Evolutionary conservation across 306 rosid species (phyloP).

Genomic region (Cyclanthera cordifolia): DNA sequence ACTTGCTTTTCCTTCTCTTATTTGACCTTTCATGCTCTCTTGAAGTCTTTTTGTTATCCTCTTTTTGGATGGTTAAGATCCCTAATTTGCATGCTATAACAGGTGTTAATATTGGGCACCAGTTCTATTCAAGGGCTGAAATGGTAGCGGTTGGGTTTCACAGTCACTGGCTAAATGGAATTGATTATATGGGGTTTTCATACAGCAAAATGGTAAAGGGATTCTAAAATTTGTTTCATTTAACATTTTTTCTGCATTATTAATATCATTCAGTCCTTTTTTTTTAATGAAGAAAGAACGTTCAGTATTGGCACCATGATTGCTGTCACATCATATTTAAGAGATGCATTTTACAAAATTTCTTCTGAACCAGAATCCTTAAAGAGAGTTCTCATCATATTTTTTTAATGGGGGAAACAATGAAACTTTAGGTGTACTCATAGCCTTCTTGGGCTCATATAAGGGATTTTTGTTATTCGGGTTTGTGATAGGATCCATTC

Average conservation of each 20-base stretch:
- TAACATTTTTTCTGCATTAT: too few relatives aligned
- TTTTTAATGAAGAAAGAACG: neutral
- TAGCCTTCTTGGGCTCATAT: neutral
- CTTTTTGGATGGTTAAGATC: too few relatives aligned
- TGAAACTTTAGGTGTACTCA: neutral
- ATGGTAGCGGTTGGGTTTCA: constrained; percentile 94
- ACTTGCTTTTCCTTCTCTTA: too few relatives aligned
- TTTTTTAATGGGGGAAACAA: neutral
- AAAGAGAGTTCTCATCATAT: constrained; percentile 2
- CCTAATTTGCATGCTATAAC: neutral
- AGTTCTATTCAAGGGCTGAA: constrained; percentile 94
- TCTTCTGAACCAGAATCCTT: neutral
- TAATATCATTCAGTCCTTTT: neutral
- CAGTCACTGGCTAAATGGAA: constrained; percentile 92
- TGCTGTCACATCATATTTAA: neutral
- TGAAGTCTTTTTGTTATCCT: too few relatives aligned
- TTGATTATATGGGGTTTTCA: constrained; percentile 63
- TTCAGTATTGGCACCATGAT: neutral
- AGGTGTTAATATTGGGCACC: constrained; percentile 88
- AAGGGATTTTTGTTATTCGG: neutral
- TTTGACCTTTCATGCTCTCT: too few relatives aligned
- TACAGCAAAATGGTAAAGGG: constrained; percentile 56
- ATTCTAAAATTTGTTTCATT: neutral
- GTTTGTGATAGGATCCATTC: too few relatives aligned
- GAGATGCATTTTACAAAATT: neutral